A percentile compares a stretch with the other conserved stretches of the same genome.
These are phyloP conservation scores for Candida arabinofermentans DNA, from an alignment of 805 yeast species.

Conservation along the genomic window DNA sequence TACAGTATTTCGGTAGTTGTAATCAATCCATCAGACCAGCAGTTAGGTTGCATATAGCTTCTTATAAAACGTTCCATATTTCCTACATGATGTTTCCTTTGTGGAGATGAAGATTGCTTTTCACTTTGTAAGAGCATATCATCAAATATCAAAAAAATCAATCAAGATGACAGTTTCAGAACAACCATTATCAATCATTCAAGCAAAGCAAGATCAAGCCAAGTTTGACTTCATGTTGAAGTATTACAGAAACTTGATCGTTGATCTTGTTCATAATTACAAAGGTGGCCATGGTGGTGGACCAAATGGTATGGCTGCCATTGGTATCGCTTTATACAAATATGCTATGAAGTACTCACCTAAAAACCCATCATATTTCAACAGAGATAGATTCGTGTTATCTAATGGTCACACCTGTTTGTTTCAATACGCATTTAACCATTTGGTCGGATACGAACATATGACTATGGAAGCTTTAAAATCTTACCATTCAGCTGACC, in stretches of 20 bases:
- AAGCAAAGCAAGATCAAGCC: constrained; percentile 14
- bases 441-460: constrained; percentile 75
- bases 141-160: too few species aligned
- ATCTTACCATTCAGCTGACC: constrained; percentile 67
- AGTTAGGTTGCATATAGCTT: too few species aligned
- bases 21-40: too few species aligned
- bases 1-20: too few species aligned
- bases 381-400: constrained; percentile 91
- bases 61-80: too few species aligned
- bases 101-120: too few species aligned
- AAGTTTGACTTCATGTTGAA: constrained; percentile 27
- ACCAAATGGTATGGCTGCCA: constrained; percentile 95
- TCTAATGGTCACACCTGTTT: constrained; percentile 98
- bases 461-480: constrained; percentile 80
- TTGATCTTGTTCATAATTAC: constrained; percentile 31
- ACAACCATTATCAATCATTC: constrained; percentile 4
- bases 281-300: constrained; percentile 95
- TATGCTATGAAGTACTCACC: constrained; percentile 78
- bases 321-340: constrained; percentile 83
- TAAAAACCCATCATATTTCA: constrained; percentile 83
- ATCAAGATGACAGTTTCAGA: constrained; percentile 15
- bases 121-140: too few species aligned
- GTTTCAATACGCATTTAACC: constrained; percentile 78
- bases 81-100: too few species aligned
- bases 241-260: constrained; percentile 31